Evolutionary conservation across 75 land plant genomes (phyloP).

Genomic region (Azolla pinnata): DNA sequence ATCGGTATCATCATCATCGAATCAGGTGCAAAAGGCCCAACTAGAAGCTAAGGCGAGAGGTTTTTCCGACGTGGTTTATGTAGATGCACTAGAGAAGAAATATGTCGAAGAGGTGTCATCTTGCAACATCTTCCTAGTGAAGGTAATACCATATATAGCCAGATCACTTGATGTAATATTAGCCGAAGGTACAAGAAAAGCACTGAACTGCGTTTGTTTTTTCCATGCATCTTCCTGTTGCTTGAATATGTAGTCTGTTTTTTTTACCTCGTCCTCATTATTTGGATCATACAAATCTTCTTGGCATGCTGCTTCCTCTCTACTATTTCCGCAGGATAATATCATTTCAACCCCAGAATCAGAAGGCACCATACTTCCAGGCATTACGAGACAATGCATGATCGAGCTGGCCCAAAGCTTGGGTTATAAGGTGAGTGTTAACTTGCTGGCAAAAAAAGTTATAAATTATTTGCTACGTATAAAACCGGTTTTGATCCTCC

Average conservation of each 20-base stretch:
- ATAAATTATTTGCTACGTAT: too few species aligned
- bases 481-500: too few species aligned
- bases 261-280: too few species aligned
- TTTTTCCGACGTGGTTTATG: constrained; percentile 71
- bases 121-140: constrained; percentile 73
- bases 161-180: not conserved
- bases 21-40: constrained; percentile 69
- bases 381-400: constrained; percentile 12
- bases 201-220: too few species aligned
- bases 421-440: constrained; percentile 14
- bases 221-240: too few species aligned
- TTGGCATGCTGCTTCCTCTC: too few species aligned
- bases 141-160: constrained; percentile 62
- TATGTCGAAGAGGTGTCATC: constrained; percentile 84
- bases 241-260: too few species aligned
- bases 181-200: too few species aligned
- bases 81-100: constrained; percentile 63
- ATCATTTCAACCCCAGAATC: constrained; percentile 13
- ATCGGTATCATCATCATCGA: too few species aligned
- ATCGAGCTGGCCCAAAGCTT: constrained; percentile 8
- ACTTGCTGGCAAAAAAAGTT: too few species aligned
- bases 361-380: constrained; percentile 15
- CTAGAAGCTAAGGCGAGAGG: constrained; percentile 56
- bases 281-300: too few species aligned
- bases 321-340: constrained; percentile 12